A percentile compares a stretch with the other conserved stretches of the same genome.
Evolutionary conservation across 2,329 filamentous ascomycete species (phyloP).

Genomic region (Apiospora koreana): DNA sequence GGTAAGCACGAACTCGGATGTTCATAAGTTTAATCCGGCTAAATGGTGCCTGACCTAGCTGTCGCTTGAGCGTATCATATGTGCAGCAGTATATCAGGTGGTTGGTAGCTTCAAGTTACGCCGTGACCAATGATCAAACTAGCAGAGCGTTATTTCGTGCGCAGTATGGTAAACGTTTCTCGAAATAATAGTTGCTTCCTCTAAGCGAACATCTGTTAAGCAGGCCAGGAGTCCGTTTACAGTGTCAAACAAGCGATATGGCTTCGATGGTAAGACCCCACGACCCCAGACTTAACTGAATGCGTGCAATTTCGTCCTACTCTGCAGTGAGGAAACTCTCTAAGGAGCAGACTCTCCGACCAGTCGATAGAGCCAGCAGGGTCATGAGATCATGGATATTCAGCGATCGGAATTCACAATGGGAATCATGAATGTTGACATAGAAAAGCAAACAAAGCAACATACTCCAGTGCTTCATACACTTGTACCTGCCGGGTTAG

Average conservation of each 20-base stretch:
- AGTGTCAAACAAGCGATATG: not conserved
- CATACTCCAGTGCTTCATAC: not conserved
- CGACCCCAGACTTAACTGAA: not conserved
- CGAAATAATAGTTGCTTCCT: not conserved
- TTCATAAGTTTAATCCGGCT: not conserved
- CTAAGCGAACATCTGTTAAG: not conserved
- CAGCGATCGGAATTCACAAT: constrained; percentile 3
- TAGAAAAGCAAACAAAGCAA: constrained; percentile 7
- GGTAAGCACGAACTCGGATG: not conserved
- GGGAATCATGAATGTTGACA: not conserved
- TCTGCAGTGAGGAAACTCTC: not conserved
- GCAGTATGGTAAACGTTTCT: not conserved
- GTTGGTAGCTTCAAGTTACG: not conserved
- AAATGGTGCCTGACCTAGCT: not conserved
- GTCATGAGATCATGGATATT: constrained; percentile 11
- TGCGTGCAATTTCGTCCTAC: not conserved
- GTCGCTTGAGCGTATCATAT: not conserved
- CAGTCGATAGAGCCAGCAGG: not conserved
- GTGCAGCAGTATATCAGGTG: too few relatives aligned
- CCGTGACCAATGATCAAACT: not conserved
- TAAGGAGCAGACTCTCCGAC: not conserved
- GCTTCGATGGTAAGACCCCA: not conserved
- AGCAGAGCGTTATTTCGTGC: not conserved
- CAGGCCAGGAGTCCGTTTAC: not conserved
- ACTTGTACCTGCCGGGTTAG: not conserved